Evolutionary conservation across 495 filamentous ascomycete species (phyloP).

Genomic region (Xylaria nigripes): DNA sequence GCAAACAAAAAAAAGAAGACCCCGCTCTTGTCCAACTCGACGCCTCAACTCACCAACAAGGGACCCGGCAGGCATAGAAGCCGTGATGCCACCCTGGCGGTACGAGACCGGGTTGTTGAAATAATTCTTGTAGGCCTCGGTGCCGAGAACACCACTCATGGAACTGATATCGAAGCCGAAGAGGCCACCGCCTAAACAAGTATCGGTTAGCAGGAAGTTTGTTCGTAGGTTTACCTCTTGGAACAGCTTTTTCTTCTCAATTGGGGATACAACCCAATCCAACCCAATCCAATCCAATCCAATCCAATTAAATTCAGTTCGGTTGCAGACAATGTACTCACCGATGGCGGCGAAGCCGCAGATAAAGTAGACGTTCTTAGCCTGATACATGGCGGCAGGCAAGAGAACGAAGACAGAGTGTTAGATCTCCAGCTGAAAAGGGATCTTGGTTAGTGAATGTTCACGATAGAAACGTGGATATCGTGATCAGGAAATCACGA

Average conservation of each 20-base stretch:
- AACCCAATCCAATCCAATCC: too few relatives aligned
- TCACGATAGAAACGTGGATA: too few relatives aligned
- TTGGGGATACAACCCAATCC: too few relatives aligned
- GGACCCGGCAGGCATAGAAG: slow-evolving; percentile 70
- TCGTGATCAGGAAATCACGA: too few relatives aligned
- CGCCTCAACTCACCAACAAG: slow-evolving; percentile 38
- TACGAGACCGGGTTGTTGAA: slow-evolving; percentile 49
- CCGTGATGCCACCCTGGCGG: slow-evolving; percentile 55
- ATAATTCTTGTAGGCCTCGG: slow-evolving; percentile 53
- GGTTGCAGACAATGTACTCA: slow-evolving; percentile 19
- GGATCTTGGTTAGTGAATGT: too few relatives aligned
- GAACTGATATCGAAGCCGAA: slow-evolving; percentile 70
- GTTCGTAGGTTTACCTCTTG: too few relatives aligned
- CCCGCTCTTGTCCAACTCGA: not conserved
- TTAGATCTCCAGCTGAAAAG: too few relatives aligned
- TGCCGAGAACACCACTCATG: slow-evolving; percentile 61
- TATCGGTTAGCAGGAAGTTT: not conserved
- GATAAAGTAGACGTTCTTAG: slow-evolving; percentile 53
- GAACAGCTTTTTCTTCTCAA: too few relatives aligned
- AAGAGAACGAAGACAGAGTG: not conserved
- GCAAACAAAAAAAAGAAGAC: too few relatives aligned
- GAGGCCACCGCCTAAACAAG: slow-evolving; percentile 47
- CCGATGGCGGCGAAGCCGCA: slow-evolving; percentile 59
- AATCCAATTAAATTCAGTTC: too few relatives aligned
- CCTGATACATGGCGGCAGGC: slow-evolving; percentile 28